A percentile compares a stretch with the other conserved stretches of the same genome.
Evolutionary conservation across 2,329 filamentous ascomycete genomes (phyloP).

Genomic region (Ophiostoma ulmi): DNA sequence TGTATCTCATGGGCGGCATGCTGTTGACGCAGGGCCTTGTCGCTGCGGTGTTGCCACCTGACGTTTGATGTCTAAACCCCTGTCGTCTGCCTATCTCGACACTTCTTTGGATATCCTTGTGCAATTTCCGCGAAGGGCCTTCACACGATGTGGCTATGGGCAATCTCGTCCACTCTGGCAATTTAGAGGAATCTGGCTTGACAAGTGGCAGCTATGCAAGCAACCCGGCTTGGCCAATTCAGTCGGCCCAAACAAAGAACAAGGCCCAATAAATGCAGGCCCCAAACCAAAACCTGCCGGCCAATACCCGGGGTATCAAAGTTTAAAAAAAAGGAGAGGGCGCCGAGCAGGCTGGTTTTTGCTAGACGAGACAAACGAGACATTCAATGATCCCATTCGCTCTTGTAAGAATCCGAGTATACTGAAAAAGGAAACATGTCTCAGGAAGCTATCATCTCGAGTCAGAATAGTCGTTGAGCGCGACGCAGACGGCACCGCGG

Average conservation of each 20-base stretch:
- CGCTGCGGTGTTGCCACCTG: background rate
- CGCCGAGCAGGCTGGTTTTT: background rate
- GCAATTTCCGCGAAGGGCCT: background rate
- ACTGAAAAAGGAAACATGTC: background rate
- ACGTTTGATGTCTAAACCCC: too few relatives aligned
- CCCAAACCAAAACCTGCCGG: background rate
- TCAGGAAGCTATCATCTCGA: slow-evolving; percentile 36
- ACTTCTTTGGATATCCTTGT: background rate
- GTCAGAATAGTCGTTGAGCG: slow-evolving; percentile 78
- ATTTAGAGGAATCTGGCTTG: background rate
- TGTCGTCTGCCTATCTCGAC: background rate
- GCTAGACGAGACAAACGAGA: background rate
- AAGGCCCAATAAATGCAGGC: background rate
- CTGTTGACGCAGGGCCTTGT: too few relatives aligned
- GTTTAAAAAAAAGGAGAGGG: background rate
- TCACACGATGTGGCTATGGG: background rate
- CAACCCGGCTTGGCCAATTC: background rate
- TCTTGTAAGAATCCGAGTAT: background rate
- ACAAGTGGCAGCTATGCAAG: background rate
- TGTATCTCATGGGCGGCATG: background rate
- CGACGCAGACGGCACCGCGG: slow-evolving; percentile 84
- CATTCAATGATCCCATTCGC: background rate
- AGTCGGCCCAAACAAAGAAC: background rate
- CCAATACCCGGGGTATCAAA: slow-evolving; percentile 15
- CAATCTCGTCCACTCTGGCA: background rate